These are phyloP conservation scores for Rhodofomes roseus DNA, from an alignment of 1,284 basidiomycete genomes.

Conservation along the genomic window DNA sequence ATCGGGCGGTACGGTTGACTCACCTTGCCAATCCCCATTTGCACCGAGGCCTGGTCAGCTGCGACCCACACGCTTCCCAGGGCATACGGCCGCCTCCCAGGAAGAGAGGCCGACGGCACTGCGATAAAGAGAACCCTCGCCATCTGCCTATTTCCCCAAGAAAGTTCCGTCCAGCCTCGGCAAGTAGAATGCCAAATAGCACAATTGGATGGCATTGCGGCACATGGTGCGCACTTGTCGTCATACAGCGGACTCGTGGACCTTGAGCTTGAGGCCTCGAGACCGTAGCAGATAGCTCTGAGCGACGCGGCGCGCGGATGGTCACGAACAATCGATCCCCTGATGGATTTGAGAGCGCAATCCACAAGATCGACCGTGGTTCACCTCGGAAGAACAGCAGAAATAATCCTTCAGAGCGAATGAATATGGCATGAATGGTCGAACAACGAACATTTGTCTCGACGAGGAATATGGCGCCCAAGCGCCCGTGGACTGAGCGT, in stretches of 20 bases:
- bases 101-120: neutral
- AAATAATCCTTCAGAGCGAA: too few relatives aligned
- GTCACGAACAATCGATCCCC: too few relatives aligned
- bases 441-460: too few relatives aligned
- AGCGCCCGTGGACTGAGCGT: too few relatives aligned
- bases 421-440: too few relatives aligned
- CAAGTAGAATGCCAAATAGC: neutral
- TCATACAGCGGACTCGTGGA: neutral
- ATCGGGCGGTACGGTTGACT: neutral
- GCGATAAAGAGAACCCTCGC: neutral
- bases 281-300: too few relatives aligned
- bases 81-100: neutral
- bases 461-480: too few relatives aligned
- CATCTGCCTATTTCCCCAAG: neutral
- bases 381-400: too few relatives aligned
- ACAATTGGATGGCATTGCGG: neutral
- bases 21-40: neutral
- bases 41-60: neutral
- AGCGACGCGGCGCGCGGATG: too few relatives aligned
- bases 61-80: neutral
- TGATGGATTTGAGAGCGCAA: too few relatives aligned
- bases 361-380: too few relatives aligned
- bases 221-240: neutral
- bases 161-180: neutral
- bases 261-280: too few relatives aligned